Evolutionary conservation across 495 filamentous ascomycete genomes (phyloP).

Genomic region (Hypoxylon perforatum): DNA sequence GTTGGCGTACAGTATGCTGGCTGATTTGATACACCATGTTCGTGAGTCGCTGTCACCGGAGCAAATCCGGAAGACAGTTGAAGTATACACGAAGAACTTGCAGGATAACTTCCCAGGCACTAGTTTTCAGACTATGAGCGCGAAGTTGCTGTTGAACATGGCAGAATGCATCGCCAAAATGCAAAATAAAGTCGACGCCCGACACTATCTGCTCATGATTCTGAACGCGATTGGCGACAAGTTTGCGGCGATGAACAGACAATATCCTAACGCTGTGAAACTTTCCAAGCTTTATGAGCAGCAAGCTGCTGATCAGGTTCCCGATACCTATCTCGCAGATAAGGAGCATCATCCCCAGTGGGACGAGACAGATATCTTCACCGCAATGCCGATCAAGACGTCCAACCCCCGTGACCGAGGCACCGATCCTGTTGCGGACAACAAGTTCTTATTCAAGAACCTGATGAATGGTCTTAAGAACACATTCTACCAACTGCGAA

Average conservation of each 20-base stretch:
- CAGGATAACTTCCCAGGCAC: constrained; percentile 97
- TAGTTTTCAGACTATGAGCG: constrained; percentile 99
- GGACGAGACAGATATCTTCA: constrained; percentile 98
- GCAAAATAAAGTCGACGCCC: constrained; percentile 88
- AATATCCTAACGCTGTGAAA: constrained; percentile 94
- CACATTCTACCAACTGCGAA: constrained; percentile 93
- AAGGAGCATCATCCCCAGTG: constrained; percentile 84
- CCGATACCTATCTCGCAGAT: constrained; percentile 86
- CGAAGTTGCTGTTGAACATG: constrained; percentile 96
- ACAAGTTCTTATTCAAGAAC: constrained; percentile 98
- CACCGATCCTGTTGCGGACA: constrained; percentile 94
- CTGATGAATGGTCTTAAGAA: constrained; percentile 97
- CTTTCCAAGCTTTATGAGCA: constrained; percentile 78
- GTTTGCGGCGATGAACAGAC: constrained; percentile 96
- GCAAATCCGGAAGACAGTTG: constrained; percentile 93
- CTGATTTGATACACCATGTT: constrained; percentile 97
- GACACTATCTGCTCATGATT: constrained; percentile 97
- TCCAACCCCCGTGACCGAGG: constrained; percentile 91
- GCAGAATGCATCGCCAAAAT: constrained; percentile 95
- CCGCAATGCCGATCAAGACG: constrained; percentile 93
- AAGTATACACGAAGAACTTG: constrained; percentile 96
- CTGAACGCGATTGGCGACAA: constrained; percentile 97
- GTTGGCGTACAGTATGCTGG: constrained; percentile 97
- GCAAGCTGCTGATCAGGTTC: constrained; percentile 71
- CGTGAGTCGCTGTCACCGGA: constrained; percentile 82